Percentiles rank a stretch among this genome's conserved stretches.
phyloP scores from a whole-genome alignment of 192 early-diverging fungal genomes.

The Podila clonocystis region DNA sequence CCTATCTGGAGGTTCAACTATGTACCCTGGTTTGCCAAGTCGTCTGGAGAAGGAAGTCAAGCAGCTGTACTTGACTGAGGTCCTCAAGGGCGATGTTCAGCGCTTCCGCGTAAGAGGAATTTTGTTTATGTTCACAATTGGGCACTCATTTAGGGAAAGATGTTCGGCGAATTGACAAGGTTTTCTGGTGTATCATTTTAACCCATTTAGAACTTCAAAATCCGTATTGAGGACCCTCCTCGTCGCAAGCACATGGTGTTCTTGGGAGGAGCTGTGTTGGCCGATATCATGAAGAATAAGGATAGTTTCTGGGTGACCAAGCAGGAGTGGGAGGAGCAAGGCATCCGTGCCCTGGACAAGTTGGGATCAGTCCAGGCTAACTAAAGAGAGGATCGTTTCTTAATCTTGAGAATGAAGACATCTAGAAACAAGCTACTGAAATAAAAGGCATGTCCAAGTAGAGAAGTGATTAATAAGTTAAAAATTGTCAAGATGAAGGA shows the following conservation, averaged over 20 bases:
- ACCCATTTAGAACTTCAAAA: conserved; percentile 88
- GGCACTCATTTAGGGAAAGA: not conserved
- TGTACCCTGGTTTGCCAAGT: conserved; percentile 98
- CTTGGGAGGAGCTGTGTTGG: conserved; percentile 95
- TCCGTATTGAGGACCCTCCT: conserved; percentile 98
- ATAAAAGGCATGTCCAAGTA: not conserved
- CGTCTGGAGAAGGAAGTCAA: conserved; percentile 99
- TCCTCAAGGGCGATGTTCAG: conserved; percentile 84
- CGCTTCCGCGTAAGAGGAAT: conserved; percentile 76
- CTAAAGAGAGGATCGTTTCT: not conserved
- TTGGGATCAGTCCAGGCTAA: conserved; percentile 43
- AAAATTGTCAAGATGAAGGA: too few relatives aligned
- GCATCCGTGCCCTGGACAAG: conserved; percentile 76
- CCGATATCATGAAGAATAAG: conserved; percentile 93
- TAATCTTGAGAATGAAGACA: not conserved
- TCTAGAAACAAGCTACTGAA: not conserved
- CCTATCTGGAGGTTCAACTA: conserved; percentile 97
- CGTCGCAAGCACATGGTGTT: conserved; percentile 99
- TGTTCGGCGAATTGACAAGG: not conserved
- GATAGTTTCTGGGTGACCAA: conserved; percentile 93
- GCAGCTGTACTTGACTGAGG: conserved; percentile 92
- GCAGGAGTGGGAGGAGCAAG: conserved; percentile 94
- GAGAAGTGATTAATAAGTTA: not conserved
- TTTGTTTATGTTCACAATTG: not conserved
- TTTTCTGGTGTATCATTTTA: not conserved